These are phyloP conservation scores for Boletus rufocinnamomeus DNA, from an alignment of 768 basidiomycete species.

Conservation along the genomic window DNA sequence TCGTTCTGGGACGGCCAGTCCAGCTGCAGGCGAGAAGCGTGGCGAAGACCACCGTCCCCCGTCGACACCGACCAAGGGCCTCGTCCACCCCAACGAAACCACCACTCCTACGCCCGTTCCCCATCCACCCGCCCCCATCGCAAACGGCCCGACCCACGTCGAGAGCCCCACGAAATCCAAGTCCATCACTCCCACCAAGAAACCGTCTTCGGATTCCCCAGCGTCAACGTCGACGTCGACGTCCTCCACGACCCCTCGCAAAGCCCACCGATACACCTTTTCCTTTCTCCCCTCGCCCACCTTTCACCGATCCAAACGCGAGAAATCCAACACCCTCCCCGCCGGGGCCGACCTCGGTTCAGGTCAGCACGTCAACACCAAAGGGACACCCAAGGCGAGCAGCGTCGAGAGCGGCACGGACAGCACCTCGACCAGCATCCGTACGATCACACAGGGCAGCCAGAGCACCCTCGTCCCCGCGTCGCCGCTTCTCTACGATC, in stretches of 20 bases:
- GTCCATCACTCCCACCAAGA: neutral
- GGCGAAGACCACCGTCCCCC: neutral
- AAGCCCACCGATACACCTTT: slow-evolving; percentile 26
- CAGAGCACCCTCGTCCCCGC: slow-evolving; percentile 20
- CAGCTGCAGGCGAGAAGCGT: neutral
- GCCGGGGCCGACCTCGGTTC: neutral
- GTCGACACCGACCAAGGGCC: neutral
- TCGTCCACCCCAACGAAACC: neutral
- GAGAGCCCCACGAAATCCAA: neutral
- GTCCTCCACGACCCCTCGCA: slow-evolving; percentile 7
- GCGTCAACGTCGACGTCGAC: neutral
- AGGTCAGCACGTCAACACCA: neutral
- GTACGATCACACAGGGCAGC: slow-evolving; percentile 22
- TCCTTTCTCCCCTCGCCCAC: slow-evolving; percentile 25
- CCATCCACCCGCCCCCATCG: neutral
- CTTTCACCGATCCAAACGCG: slow-evolving; percentile 24
- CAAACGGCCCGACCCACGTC: neutral
- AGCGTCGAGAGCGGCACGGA: slow-evolving; percentile 18
- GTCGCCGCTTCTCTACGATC: slow-evolving; percentile 6
- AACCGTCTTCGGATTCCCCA: neutral
- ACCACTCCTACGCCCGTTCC: neutral
- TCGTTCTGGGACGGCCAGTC: neutral
- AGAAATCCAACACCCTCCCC: slow-evolving; percentile 12
- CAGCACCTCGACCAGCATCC: slow-evolving; percentile 24
- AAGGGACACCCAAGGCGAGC: neutral